These are phyloP conservation scores for Smallanthus sonchifolius DNA, from an alignment of 129 eudicot species.

Conservation along the genomic window DNA sequence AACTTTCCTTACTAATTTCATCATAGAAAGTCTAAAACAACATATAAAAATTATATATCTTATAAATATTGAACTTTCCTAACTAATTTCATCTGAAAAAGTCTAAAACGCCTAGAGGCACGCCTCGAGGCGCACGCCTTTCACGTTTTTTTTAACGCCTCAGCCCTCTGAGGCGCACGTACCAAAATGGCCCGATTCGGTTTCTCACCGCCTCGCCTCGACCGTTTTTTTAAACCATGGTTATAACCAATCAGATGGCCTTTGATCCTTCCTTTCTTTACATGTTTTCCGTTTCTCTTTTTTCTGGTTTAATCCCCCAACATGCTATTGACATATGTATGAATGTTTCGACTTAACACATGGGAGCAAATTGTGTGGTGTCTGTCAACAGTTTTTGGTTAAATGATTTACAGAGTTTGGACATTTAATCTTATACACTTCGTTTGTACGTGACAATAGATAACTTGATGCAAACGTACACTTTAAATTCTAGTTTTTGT, in stretches of 20 bases:
- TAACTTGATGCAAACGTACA: not conserved
- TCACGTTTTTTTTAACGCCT: too few relatives aligned
- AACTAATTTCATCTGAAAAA: too few relatives aligned
- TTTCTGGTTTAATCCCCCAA: not conserved
- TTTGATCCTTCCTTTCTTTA: not conserved
- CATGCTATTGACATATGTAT: not conserved
- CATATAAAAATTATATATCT: too few relatives aligned
- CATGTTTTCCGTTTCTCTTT: not conserved
- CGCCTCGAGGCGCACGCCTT: too few relatives aligned
- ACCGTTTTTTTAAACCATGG: not conserved
- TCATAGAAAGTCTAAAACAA: too few relatives aligned
- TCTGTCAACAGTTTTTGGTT: not conserved
- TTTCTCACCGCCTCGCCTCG: too few relatives aligned
- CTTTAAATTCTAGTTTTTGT: not conserved
- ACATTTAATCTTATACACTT: not conserved
- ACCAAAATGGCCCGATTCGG: too few relatives aligned
- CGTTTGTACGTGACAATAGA: not conserved
- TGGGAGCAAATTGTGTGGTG: not conserved
- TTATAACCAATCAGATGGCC: not conserved
- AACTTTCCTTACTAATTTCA: too few relatives aligned
- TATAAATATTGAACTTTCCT: too few relatives aligned
- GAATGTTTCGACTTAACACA: not conserved
- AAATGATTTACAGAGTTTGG: not conserved
- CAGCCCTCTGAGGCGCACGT: too few relatives aligned
- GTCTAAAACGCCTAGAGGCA: too few relatives aligned